phyloP scores from a whole-genome alignment of 225 moss, liverwort and hornwort genomes.

The Pseudisothecium myosuroides region DNA sequence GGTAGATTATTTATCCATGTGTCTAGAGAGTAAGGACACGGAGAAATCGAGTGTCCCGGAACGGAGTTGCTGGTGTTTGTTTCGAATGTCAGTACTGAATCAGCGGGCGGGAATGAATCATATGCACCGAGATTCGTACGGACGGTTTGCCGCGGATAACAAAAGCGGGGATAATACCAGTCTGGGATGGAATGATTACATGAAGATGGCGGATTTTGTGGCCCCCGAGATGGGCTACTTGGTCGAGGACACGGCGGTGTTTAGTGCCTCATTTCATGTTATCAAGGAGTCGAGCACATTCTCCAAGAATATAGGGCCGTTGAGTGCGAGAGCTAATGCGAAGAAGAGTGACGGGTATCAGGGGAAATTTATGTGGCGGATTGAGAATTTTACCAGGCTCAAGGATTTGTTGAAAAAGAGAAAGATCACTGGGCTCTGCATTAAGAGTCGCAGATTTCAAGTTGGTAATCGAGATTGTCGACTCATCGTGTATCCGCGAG shows the following conservation, averaged over 20 bases:
- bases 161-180: conserved; percentile 99
- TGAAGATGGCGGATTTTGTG: conserved; percentile 99
- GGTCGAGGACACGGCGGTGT: conserved; percentile 94
- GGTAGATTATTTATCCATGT: conserved; percentile 98
- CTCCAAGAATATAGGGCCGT: conserved; percentile 80
- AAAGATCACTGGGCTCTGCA: conserved; percentile 98
- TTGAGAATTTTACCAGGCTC: conserved; percentile 99
- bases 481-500: conserved; percentile 99
- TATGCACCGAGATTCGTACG: conserved; percentile 99
- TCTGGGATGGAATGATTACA: conserved; percentile 99
- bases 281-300: conserved; percentile 98
- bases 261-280: conserved; percentile 98
- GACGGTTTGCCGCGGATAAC: conserved; percentile 96
- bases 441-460: conserved; percentile 98
- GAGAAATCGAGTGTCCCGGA: conserved; percentile 96
- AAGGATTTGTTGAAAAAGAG: conserved; percentile 98
- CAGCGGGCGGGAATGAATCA: conserved; percentile 98
- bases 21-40: conserved; percentile 96
- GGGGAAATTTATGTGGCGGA: conserved; percentile 99
- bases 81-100: conserved; percentile 96
- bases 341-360: conserved; percentile 97
- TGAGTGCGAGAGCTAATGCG: conserved; percentile 58
- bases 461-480: conserved; percentile 99
- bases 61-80: conserved; percentile 98
- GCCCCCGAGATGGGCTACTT: conserved; percentile 96